Evolutionary conservation across 2,329 filamentous ascomycete species (phyloP).

Genomic region (Blastomyces percursus): DNA sequence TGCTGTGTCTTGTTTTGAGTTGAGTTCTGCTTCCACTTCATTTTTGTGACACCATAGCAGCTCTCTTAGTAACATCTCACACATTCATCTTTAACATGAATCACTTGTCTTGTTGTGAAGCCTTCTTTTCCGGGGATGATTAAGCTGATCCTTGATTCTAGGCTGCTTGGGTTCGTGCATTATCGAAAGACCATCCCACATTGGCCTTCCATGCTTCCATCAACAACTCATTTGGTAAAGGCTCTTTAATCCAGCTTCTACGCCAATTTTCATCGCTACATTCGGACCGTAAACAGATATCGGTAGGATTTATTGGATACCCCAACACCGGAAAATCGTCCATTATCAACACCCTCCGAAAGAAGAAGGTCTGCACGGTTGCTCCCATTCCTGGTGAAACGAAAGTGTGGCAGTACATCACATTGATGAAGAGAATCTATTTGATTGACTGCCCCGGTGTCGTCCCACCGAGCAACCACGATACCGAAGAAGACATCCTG

Average conservation of each 20-base stretch:
- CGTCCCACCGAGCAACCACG: slow-evolving; percentile 74
- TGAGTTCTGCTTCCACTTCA: slow-evolving; percentile 66
- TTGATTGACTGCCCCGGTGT: slow-evolving; percentile 96
- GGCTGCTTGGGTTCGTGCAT: slow-evolving; percentile 82
- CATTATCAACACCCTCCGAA: slow-evolving; percentile 90
- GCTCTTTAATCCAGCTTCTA: slow-evolving; percentile 80
- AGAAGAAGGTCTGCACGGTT: slow-evolving; percentile 87
- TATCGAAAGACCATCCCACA: slow-evolving; percentile 87
- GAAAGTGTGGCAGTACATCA: slow-evolving; percentile 97
- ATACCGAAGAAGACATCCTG: slow-evolving; percentile 77
- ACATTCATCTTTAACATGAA: slow-evolving; percentile 44
- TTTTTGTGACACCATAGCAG: slow-evolving; percentile 54
- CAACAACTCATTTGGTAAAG: slow-evolving; percentile 94
- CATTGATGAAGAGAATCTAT: slow-evolving; percentile 86
- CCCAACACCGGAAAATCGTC: slow-evolving; percentile 94
- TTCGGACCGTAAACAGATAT: slow-evolving; percentile 85
- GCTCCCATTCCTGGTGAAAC: slow-evolving; percentile 95
- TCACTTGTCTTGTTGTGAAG: slow-evolving; percentile 19
- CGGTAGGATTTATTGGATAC: slow-evolving; percentile 77
- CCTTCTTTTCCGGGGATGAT: slow-evolving; percentile 11
- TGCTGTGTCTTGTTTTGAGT: slow-evolving; percentile 89
- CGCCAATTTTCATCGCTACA: slow-evolving; percentile 88
- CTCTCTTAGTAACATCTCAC: slow-evolving; percentile 99
- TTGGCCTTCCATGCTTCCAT: slow-evolving; percentile 90
- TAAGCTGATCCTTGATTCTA: slow-evolving; percentile 35